Base-by-base conservation (phyloP, 345 rosid genomes). In the Combretum micranthum region DNA sequence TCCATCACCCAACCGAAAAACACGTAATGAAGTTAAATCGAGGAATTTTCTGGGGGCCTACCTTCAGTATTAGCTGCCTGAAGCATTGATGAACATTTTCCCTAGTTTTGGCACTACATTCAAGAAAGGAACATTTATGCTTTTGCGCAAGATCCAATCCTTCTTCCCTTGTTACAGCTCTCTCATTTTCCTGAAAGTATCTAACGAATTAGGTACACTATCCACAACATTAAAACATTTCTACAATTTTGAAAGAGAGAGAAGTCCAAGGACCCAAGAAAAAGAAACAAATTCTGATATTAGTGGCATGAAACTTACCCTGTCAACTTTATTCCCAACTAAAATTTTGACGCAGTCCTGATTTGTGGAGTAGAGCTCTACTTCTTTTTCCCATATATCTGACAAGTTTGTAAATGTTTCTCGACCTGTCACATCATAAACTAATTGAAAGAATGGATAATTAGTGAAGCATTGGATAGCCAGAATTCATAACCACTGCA, bases 261-360 rank as follows among this genome's bases (percentile, higher is more conserved):
- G 39, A 32, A 32, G 9, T 23, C 26, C 11, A 53, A 21, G 55
- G 21, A 56, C n/a, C 42, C 9, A 4, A 58, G 4, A 2, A 2
- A 4, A 25, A n/a, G 20, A 20, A 16, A 25, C 39, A 21, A 21
- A 23, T 6, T 5, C 16, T 45, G 19, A 44, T 26, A 22, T 20
- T 39, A 10, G 26, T 11, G 43, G 18, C 13, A 18, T 20, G 18
- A 32, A 39, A 72, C 88, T 76, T 62, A 84, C 95, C 81, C 60
- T 83, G 53, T 90, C 95, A 39, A 90, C 84, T 75, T 90, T 90
- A 59, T 87, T 90, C 60, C 97, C 97, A 71, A 90, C 90, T 39
- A 87, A 76, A 68, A 90, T 65, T 70, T 76, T 87, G 62, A 87
- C 60, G 62, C 93, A 83, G 20, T 87, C 96, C 25, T 69, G 79